A percentile compares a stretch with the other conserved stretches of the same genome.
These are phyloP conservation scores for Centaurea solstitialis DNA, from an alignment of 129 eudicot species.

Conservation along the genomic window DNA sequence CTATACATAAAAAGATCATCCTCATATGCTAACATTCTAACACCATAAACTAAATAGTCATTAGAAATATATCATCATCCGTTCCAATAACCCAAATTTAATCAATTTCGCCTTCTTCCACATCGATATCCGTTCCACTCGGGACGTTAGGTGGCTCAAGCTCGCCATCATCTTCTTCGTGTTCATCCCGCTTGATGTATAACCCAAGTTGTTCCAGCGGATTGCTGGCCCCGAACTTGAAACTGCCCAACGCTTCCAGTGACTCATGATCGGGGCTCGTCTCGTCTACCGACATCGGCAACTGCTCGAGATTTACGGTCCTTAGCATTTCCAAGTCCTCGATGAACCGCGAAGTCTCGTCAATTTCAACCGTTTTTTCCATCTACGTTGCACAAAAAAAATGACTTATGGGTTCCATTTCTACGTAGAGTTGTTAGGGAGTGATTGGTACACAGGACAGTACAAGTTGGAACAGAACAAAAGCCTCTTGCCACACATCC, in stretches of 20 bases:
- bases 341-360: conserved; percentile 68
- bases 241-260: conserved; percentile 68
- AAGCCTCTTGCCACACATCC: neutral
- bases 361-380: conserved; percentile 88
- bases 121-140: conserved; percentile 36
- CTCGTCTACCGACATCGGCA: conserved; percentile 59
- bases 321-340: conserved; percentile 85
- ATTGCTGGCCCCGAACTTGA: conserved; percentile 81
- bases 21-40: conserved; percentile 21
- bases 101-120: conserved; percentile 95
- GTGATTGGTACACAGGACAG: neutral
- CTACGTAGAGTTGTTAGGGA: neutral
- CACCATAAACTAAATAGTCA: conserved; percentile 3
- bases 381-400: conserved; percentile 33
- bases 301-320: conserved; percentile 48
- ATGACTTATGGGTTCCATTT: neutral
- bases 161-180: conserved; percentile 89
- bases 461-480: neutral
- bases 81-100: conserved; percentile 9
- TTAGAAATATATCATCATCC: neutral
- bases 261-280: conserved; percentile 70
- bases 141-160: conserved; percentile 45
- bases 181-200: conserved; percentile 83
- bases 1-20: conserved; percentile 30
- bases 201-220: conserved; percentile 90